These are phyloP conservation scores for Carex pumila DNA, from an alignment of 176 grass and related monocot genomes.

Conservation along the genomic window DNA sequence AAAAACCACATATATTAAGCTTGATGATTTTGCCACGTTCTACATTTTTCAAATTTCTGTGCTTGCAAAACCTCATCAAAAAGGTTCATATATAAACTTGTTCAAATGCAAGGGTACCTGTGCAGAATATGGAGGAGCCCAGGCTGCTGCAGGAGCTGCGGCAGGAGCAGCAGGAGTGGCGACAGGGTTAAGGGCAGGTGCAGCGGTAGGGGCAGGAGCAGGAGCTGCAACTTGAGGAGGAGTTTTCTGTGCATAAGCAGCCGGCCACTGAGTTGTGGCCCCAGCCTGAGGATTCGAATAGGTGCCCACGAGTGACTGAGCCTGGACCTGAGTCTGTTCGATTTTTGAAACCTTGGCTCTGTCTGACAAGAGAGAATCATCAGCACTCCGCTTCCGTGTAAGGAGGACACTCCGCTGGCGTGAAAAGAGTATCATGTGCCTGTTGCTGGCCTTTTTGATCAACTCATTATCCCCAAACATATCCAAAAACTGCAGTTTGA, in stretches of 20 bases:
- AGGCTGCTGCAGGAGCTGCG: conserved; percentile 50
- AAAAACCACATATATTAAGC: background rate
- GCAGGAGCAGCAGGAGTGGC: conserved; percentile 52
- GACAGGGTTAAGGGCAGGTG: background rate
- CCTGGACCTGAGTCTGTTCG: conserved; percentile 18
- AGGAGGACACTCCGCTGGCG: conserved; percentile 49
- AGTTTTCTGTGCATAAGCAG: conserved; percentile 41
- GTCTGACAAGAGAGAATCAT: conserved; percentile 59
- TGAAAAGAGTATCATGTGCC: conserved; percentile 61
- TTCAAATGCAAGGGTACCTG: conserved; percentile 38
- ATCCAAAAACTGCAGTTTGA: conserved; percentile 74
- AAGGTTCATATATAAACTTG: conserved; percentile 8
- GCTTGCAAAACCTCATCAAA: background rate
- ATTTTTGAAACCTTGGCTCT: conserved; percentile 63
- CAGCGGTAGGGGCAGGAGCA: conserved; percentile 7
- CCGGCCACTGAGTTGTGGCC: conserved; percentile 27
- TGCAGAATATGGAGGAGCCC: conserved; percentile 57
- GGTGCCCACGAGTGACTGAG: conserved; percentile 39
- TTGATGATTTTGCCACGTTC: background rate
- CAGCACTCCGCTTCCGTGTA: conserved; percentile 77
- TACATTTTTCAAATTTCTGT: background rate
- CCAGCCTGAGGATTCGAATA: conserved; percentile 53
- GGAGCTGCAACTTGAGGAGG: conserved; percentile 46
- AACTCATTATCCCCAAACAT: conserved; percentile 78
- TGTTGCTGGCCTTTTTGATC: conserved; percentile 66